A percentile compares a stretch with the other conserved stretches of the same genome.
Conservation (phyloP, 1,284 basidiomycete genomes). For the Limonomyces culmigenus region DNA sequence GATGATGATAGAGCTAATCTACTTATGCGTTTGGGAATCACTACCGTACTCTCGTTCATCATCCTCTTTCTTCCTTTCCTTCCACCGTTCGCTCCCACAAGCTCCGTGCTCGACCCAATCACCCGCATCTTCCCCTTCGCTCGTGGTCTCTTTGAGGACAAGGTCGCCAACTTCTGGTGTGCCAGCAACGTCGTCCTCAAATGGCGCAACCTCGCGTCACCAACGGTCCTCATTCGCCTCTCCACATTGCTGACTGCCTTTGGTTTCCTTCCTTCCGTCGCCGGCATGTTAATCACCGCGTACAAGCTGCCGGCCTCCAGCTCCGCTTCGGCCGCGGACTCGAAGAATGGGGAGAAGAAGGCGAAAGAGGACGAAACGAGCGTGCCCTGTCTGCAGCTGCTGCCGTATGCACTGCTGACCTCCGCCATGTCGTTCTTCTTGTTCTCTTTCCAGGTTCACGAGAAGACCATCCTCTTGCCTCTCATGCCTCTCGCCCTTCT, state of each 20-base stretch:
- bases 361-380: conserved; percentile 6
- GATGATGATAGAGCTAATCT: conserved; percentile 39
- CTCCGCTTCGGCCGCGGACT: conserved; percentile 3
- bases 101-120: conserved; percentile 43
- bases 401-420: conserved; percentile 55
- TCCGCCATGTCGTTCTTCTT: conserved; percentile 82
- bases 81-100: conserved; percentile 33
- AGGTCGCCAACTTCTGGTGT: conserved; percentile 95
- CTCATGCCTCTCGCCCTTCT: conserved; percentile 73
- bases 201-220: conserved; percentile 46
- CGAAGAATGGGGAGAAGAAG: neutral
- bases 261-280: conserved; percentile 46
- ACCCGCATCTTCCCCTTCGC: conserved; percentile 81
- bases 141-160: conserved; percentile 88
- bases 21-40: conserved; percentile 50
- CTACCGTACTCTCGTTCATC: conserved; percentile 43
- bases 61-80: conserved; percentile 67
- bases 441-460: conserved; percentile 92
- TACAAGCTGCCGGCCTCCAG: conserved; percentile 18
- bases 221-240: conserved; percentile 31
- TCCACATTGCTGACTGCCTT: conserved; percentile 42
- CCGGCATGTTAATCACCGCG: conserved; percentile 32
- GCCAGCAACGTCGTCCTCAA: conserved; percentile 80
- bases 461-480: conserved; percentile 84
- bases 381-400: conserved; percentile 36